phyloP scores from a whole-genome alignment of 495 filamentous ascomycete genomes.

The Astrocystis sublimbata region DNA sequence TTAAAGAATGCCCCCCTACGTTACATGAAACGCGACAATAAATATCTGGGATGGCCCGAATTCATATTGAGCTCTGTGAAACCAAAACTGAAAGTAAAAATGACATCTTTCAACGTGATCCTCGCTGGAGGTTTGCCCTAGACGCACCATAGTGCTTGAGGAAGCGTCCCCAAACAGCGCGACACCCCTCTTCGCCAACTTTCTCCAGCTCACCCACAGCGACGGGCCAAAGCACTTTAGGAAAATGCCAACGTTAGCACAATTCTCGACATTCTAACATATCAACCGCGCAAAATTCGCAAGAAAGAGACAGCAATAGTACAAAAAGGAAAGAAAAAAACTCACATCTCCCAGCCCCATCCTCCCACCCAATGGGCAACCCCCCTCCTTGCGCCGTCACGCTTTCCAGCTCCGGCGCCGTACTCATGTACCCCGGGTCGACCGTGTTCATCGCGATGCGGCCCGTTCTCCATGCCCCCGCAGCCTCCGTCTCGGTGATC shows the following conservation, averaged over 20 bases:
- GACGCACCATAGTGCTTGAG: constrained; percentile 47
- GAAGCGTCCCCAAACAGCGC: constrained; percentile 44
- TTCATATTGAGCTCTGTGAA: too few species aligned
- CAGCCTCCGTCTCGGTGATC: constrained; percentile 35
- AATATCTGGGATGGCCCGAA: too few species aligned
- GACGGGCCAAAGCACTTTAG: constrained; percentile 45
- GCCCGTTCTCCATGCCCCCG: constrained; percentile 35
- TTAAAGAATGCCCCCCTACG: too few species aligned
- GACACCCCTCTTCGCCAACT: neutral
- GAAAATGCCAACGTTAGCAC: neutral
- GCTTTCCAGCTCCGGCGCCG: constrained; percentile 41
- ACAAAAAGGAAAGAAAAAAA: neutral
- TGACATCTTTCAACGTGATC: neutral
- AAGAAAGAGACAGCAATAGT: too few species aligned
- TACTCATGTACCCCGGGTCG: constrained; percentile 54
- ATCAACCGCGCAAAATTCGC: too few species aligned
- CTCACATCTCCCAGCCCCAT: constrained; percentile 42
- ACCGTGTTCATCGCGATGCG: constrained; percentile 50
- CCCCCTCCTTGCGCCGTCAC: constrained; percentile 21
- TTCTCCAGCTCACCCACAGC: constrained; percentile 43
- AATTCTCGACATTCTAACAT: neutral
- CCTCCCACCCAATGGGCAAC: constrained; percentile 50
- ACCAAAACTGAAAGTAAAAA: too few species aligned
- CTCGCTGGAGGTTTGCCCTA: constrained; percentile 5
- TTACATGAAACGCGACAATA: too few species aligned